Percentiles rank a stretch among this genome's conserved stretches.
Conservation (phyloP, 192 early-diverging fungal species). For the Backusella tarrabulga region DNA sequence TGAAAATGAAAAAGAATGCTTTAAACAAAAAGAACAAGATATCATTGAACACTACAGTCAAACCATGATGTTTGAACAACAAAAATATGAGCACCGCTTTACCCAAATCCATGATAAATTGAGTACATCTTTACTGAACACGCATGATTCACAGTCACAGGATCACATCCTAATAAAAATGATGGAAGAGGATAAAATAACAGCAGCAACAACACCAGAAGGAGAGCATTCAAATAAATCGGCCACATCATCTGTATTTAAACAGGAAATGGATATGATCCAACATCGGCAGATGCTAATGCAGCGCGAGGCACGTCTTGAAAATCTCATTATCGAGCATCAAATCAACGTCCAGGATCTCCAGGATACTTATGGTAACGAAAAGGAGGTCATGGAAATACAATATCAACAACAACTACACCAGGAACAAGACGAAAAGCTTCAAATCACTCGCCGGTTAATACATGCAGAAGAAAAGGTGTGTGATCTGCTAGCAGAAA, state of each 20-base stretch:
- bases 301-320: constrained; percentile 14
- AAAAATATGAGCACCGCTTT: neutral
- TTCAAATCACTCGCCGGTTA: neutral
- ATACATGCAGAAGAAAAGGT: neutral
- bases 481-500: neutral
- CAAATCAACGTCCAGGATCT: neutral
- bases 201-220: neutral
- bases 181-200: neutral
- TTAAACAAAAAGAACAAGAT: neutral
- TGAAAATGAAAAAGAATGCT: neutral
- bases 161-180: neutral
- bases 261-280: neutral
- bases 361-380: neutral
- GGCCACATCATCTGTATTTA: neutral
- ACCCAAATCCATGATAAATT: neutral
- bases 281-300: constrained; percentile 13
- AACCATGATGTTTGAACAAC: neutral
- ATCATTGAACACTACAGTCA: neutral
- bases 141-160: neutral
- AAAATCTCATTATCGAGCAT: constrained; percentile 17
- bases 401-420: neutral
- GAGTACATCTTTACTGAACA: neutral
- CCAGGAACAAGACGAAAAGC: neutral
- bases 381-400: constrained; percentile 7
- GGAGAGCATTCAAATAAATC: neutral